Evolutionary conservation across 2,329 filamentous ascomycete genomes (phyloP).

Genomic region (Fusarium phyllophilum): DNA sequence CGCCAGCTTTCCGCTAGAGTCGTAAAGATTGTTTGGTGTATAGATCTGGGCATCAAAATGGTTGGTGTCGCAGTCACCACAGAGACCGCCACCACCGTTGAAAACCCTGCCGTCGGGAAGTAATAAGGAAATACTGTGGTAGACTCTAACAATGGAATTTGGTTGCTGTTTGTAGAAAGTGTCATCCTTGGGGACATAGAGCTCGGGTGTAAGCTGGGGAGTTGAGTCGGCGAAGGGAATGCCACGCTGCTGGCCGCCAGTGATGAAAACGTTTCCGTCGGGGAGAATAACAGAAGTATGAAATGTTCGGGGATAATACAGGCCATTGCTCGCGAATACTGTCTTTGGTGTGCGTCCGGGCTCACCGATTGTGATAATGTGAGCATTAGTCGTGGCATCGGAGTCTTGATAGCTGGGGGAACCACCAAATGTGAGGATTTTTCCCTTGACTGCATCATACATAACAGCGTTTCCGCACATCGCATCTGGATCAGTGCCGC

Average conservation of each 20-base stretch:
- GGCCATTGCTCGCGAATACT: not conserved
- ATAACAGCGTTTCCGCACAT: slow-evolving; percentile 68
- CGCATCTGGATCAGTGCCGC: slow-evolving; percentile 54
- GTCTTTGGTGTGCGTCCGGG: not conserved
- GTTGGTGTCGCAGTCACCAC: slow-evolving; percentile 3
- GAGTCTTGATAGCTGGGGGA: slow-evolving; percentile 56
- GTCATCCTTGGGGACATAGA: slow-evolving; percentile 12
- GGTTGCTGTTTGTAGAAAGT: slow-evolving; percentile 18
- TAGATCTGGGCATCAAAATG: slow-evolving; percentile 36
- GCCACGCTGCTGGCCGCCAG: slow-evolving; percentile 51
- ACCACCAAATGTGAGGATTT: slow-evolving; percentile 65
- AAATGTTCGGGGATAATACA: slow-evolving; percentile 51
- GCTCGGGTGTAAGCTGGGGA: slow-evolving; percentile 13
- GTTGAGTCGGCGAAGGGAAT: slow-evolving; percentile 18
- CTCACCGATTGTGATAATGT: slow-evolving; percentile 59
- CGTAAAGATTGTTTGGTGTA: slow-evolving; percentile 21
- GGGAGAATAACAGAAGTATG: slow-evolving; percentile 60
- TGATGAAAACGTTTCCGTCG: slow-evolving; percentile 58
- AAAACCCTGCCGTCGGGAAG: slow-evolving; percentile 20
- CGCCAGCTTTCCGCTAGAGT: not conserved
- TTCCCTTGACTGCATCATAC: slow-evolving; percentile 67
- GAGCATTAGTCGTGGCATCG: slow-evolving; percentile 55
- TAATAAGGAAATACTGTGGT: slow-evolving; percentile 18
- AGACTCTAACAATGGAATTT: slow-evolving; percentile 15
- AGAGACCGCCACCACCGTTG: slow-evolving; percentile 23